Evolutionary conservation across 2,329 filamentous ascomycete species (phyloP).

Genomic region (Westerdykella aurantiaca): DNA sequence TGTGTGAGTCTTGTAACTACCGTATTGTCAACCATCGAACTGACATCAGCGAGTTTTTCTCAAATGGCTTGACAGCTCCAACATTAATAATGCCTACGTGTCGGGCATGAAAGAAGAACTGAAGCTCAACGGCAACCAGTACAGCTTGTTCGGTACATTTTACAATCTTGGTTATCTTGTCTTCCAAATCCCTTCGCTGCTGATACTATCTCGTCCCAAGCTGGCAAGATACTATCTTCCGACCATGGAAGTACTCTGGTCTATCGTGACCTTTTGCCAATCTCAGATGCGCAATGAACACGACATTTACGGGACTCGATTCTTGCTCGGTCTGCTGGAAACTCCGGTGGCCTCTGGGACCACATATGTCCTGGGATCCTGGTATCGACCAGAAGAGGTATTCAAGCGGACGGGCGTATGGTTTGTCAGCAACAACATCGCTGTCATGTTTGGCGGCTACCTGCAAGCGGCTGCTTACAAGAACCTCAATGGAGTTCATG

Average conservation of each 20-base stretch:
- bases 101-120: constrained; percentile 32
- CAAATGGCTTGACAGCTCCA: constrained; percentile 36
- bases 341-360: constrained; percentile 35
- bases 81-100: constrained; percentile 44
- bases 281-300: constrained; percentile 35
- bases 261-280: constrained; percentile 37
- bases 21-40: not conserved
- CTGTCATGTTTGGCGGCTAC: constrained; percentile 54
- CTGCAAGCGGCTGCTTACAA: constrained; percentile 51
- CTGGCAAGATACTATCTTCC: constrained; percentile 36
- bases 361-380: constrained; percentile 35
- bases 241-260: constrained; percentile 39
- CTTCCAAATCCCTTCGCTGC: constrained; percentile 36
- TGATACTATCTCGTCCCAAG: constrained; percentile 35
- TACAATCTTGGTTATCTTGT: constrained; percentile 39
- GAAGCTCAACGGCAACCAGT: constrained; percentile 52
- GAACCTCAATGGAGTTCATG: constrained; percentile 46
- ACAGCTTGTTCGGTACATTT: constrained; percentile 46
- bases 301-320: constrained; percentile 38
- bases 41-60: constrained; percentile 25
- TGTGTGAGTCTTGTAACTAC: constrained; percentile 22
- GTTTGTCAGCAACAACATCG: constrained; percentile 49
- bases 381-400: constrained; percentile 42
- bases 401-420: constrained; percentile 54
- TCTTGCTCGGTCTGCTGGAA: constrained; percentile 34